phyloP scores from a whole-genome alignment of 2,329 filamentous ascomycete genomes.

The Myriosclerotinia duriaeana region DNA sequence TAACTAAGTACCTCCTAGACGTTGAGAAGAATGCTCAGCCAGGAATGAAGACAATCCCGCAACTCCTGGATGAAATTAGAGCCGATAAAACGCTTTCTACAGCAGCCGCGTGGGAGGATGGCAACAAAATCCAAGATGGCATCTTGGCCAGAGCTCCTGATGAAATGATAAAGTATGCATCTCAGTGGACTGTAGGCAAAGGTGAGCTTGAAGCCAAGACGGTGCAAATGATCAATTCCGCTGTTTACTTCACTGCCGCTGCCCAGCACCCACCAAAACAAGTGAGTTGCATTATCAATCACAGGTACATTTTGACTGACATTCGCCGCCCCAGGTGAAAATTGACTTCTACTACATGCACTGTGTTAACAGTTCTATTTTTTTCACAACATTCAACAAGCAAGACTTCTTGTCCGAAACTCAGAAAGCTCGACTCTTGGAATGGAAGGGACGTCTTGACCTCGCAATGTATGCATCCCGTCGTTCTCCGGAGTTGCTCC shows the following conservation, averaged over 20 bases:
- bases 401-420: conserved; percentile 59
- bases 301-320: background rate
- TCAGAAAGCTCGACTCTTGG: conserved; percentile 68
- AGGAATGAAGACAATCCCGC: conserved; percentile 49
- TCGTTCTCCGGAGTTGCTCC: conserved; percentile 58
- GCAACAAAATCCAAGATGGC: conserved; percentile 67
- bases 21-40: conserved; percentile 50
- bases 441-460: conserved; percentile 79
- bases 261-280: conserved; percentile 63
- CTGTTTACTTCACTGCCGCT: conserved; percentile 50
- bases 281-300: conserved; percentile 11
- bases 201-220: conserved; percentile 51
- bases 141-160: conserved; percentile 62
- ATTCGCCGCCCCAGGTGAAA: conserved; percentile 49
- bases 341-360: conserved; percentile 87
- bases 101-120: conserved; percentile 53
- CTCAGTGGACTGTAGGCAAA: conserved; percentile 57
- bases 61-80: conserved; percentile 61
- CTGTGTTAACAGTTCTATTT: conserved; percentile 66
- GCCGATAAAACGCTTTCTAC: conserved; percentile 55
- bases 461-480: conserved; percentile 72
- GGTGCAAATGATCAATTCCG: conserved; percentile 69
- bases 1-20: conserved; percentile 53
- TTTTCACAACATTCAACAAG: conserved; percentile 69
- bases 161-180: conserved; percentile 61